Evolutionary conservation across 805 yeast species (phyloP).

Genomic region (Candida insectorum): DNA sequence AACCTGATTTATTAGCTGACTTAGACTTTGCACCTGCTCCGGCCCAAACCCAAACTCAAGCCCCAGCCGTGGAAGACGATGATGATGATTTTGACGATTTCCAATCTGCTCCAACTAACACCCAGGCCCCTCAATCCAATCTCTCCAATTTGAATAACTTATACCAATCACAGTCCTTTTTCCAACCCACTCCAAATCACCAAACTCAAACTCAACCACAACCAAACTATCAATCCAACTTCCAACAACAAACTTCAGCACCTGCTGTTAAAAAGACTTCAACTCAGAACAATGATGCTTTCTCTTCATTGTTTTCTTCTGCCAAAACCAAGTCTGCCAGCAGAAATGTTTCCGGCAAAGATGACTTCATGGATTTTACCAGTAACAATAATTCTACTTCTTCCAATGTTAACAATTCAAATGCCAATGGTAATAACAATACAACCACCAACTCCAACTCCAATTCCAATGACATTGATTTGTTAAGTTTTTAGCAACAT

Average conservation of each 20-base stretch:
- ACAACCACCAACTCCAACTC: slow-evolving; percentile 9
- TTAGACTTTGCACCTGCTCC: slow-evolving; percentile 31
- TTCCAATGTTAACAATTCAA: background rate
- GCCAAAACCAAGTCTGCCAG: slow-evolving; percentile 50
- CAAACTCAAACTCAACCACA: slow-evolving; percentile 6
- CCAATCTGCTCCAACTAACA: slow-evolving; percentile 56
- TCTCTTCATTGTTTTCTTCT: slow-evolving; percentile 62
- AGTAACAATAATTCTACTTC: slow-evolving; percentile 20
- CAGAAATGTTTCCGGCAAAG: slow-evolving; percentile 19
- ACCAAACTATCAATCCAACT: background rate
- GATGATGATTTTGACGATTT: slow-evolving; percentile 82
- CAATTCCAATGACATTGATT: slow-evolving; percentile 43
- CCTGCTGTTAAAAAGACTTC: slow-evolving; percentile 41
- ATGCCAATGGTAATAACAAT: slow-evolving; percentile 10
- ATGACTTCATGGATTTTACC: slow-evolving; percentile 31
- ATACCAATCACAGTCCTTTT: slow-evolving; percentile 9
- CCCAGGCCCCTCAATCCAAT: slow-evolving; percentile 15
- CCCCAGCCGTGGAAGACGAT: slow-evolving; percentile 35
- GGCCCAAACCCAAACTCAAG: slow-evolving; percentile 15
- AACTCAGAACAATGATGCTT: slow-evolving; percentile 57
- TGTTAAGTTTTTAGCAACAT: slow-evolving; percentile 37
- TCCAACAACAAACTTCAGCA: slow-evolving; percentile 13
- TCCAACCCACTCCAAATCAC: slow-evolving; percentile 16
- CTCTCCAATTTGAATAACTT: slow-evolving; percentile 26
- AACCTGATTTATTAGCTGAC: slow-evolving; percentile 49